Evolutionary conservation across 1,284 basidiomycete genomes (phyloP), one percentile per base, ranked within the genome.

Genomic region (Austroboletus novae-zelandiae): DNA sequence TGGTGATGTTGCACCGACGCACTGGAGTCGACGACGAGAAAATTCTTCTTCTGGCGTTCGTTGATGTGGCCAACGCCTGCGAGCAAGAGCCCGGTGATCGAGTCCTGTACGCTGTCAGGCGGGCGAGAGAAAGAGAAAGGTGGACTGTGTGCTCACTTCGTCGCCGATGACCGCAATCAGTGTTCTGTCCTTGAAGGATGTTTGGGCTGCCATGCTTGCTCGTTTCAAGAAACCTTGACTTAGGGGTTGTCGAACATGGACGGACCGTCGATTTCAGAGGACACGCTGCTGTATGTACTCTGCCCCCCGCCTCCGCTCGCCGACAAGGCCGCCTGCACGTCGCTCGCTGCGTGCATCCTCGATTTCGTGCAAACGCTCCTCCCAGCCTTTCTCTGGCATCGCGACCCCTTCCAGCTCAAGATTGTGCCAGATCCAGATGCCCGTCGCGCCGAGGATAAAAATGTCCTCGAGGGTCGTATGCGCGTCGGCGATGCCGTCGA

Each of bases 161-260:
- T 98, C 94, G 37, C 94, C 95, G 55, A 98, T 97, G 61, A 94
- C 92, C 29, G 94, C 94, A 44, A 98, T 80, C 39, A 97, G 74
- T 54, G 80, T 89, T 48, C 94, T 81, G 69, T 94, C 91, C 72
- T 92, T 92, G 74, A 78, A 83, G 37, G 82, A 75, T 53, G 75
- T 71, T 52, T 75, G 71, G 57, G 78, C 74, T 47, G 73, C 67
- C 69, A 70, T 75, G 47, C 55, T 56, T 27, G 52, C 50, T 27
- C 43, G 36, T 49, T 50, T 23, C 45, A 14, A n/a, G 15, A 66
- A 63, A n/a, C 27, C 8, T 10, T 40, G 43, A 37, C 32, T 27
- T 41, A 31, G n/a, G 31, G 23, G 46, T n/a, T 2, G 31, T 29
- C 40, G 42, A 15, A 36, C 40, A 70, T 70, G 69, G 65, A 78